Base-by-base conservation (phyloP, 495 filamentous ascomycete species). In the Penicillium dipodomyicola region DNA sequence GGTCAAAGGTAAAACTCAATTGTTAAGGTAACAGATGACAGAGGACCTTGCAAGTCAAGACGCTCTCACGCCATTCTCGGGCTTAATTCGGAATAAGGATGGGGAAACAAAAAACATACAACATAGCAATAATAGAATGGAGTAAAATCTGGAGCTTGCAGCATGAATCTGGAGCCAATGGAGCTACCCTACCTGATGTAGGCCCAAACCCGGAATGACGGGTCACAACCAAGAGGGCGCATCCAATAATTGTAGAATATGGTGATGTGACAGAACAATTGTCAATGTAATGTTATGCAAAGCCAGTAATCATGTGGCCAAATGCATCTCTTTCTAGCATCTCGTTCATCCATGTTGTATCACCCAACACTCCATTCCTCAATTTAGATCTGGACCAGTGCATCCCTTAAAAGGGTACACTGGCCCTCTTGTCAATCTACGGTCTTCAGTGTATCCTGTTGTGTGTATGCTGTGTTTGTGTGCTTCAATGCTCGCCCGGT, bases 191-290 rank as follows among this genome's bases (percentile, higher is more conserved):
- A 32, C 10, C 6, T 19, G 23, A n/a, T 20, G 14, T 32, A 27
- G 6, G 12, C 22, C 22, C 22, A 4, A 25, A 22, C 9, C 12
- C 12, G 22, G 8, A 11, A 29, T 27, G 23, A 47, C 48, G 17
- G 57, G 63, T 58, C 54, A 43, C 10, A 22, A 32, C 49, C 63
- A 60, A 57, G 46, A 50, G 20, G 20, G 20, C 20, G 27, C 29
- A 15, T 35, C 56, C 57, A 59, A 61, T 48, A 63, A 63, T 56
- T 63, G 42, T 35, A 33, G 11, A 7, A 4, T 17, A 19, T 30
- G 15, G 17, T 20, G 6, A 29, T 35, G 17, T 15, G 17, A n/a
- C 25, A 20, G 12, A 52, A 35, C 42, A 40, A 43, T 27, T 19
- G 35, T 48, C 46, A 57, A 42, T 54, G 29, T 44, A 39, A 33